These are phyloP conservation scores for Tilletia caries DNA, from an alignment of 1,284 basidiomycete species.

Conservation along the genomic window DNA sequence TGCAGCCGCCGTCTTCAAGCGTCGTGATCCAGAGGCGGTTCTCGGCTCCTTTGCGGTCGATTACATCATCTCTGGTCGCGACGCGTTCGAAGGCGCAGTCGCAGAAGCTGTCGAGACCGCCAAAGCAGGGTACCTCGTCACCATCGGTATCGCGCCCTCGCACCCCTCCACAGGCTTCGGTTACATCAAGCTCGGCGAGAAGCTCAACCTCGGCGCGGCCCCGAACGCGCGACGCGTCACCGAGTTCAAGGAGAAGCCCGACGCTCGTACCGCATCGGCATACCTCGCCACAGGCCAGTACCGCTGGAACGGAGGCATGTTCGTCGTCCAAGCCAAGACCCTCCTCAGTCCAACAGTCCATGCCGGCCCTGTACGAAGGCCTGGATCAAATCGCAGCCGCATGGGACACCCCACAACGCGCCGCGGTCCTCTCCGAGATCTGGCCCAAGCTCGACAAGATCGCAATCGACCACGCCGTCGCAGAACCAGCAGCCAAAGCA, in stretches of 20 bases:
- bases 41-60: constrained; percentile 53
- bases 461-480: constrained; percentile 53
- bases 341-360: constrained; percentile 41
- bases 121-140: constrained; percentile 49
- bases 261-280: constrained; percentile 48
- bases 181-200: constrained; percentile 53
- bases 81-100: constrained; percentile 51
- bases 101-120: constrained; percentile 51
- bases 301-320: constrained; percentile 54
- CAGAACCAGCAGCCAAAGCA: constrained; percentile 49
- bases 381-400: constrained; percentile 41
- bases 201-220: constrained; percentile 30
- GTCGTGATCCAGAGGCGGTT: constrained; percentile 49
- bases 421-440: constrained; percentile 31
- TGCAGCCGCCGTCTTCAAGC: constrained; percentile 48
- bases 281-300: constrained; percentile 52
- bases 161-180: constrained; percentile 52
- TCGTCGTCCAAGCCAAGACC: constrained; percentile 50
- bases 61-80: constrained; percentile 51
- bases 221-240: constrained; percentile 50
- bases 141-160: constrained; percentile 53
- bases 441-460: constrained; percentile 52
- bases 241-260: constrained; percentile 55
- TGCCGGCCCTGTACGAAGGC: constrained; percentile 47
- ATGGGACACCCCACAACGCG: constrained; percentile 34